Evolutionary conservation across 257 asterid species (phyloP).

Genomic region (Solanum verrucosum): DNA sequence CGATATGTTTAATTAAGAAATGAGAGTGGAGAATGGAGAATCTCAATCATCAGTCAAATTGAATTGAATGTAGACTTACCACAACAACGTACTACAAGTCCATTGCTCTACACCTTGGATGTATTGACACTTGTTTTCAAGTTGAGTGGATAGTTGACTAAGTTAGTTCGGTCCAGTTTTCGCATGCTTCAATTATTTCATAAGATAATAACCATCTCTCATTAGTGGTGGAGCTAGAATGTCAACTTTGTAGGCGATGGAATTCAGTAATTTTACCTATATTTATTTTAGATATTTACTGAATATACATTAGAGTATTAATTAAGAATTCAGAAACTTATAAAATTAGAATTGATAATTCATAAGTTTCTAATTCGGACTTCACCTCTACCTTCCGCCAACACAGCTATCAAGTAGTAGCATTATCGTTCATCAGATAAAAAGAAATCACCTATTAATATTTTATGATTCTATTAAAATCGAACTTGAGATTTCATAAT

Average conservation of each 20-base stretch:
- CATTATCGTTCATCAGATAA: neutral
- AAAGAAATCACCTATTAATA: neutral
- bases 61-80: neutral
- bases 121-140: neutral
- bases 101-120: neutral
- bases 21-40: accelerated
- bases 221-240: neutral
- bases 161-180: accelerated
- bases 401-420: neutral
- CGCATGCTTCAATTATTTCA: neutral
- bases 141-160: neutral
- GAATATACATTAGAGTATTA: neutral
- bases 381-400: neutral
- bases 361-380: accelerated
- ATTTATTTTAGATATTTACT: neutral
- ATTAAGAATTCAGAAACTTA: neutral
- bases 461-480: too few relatives aligned
- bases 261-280: neutral
- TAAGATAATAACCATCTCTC: neutral
- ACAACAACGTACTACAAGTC: neutral
- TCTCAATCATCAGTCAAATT: too few relatives aligned
- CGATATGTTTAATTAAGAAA: too few relatives aligned
- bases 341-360: accelerated
- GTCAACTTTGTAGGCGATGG: accelerated
- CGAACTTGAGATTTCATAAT: too few relatives aligned